Conservation (phyloP, 345 rosid genomes). For the Garcia nutans region DNA sequence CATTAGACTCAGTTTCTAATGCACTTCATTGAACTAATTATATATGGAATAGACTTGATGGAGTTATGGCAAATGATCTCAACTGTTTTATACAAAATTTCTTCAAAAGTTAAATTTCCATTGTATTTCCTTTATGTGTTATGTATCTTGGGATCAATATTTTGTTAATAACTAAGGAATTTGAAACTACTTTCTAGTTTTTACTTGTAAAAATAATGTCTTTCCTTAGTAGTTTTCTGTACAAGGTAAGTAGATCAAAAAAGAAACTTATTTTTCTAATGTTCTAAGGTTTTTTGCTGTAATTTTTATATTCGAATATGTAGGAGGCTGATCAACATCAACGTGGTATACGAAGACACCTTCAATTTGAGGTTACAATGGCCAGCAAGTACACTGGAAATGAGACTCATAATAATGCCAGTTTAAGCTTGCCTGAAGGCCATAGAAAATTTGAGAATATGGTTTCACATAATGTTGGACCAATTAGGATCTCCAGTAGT, state of each 20-base stretch:
- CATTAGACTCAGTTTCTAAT: neutral
- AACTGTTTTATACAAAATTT: neutral
- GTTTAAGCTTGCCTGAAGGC: slow-evolving; percentile 9
- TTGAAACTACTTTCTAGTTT: neutral
- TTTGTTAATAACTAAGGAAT: too few species aligned
- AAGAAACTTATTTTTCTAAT: neutral
- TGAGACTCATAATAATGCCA: slow-evolving; percentile 2
- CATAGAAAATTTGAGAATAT: neutral
- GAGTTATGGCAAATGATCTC: neutral
- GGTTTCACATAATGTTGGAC: slow-evolving; percentile 14
- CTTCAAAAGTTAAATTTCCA: too few species aligned
- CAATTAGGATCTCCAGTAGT: slow-evolving; percentile 8
- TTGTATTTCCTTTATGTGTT: neutral
- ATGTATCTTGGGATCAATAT: neutral
- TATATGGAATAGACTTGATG: neutral
- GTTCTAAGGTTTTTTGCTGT: neutral
- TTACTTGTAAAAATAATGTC: neutral
- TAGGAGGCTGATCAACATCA: slow-evolving; percentile 25
- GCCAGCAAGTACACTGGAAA: neutral
- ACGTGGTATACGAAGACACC: slow-evolving; percentile 35
- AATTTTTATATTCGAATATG: slow-evolving; percentile 7
- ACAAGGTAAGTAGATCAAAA: neutral
- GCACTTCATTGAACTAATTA: neutral
- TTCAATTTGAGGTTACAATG: slow-evolving; percentile 31
- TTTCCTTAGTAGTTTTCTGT: neutral